These are phyloP conservation scores for Ambrosia artemisiifolia DNA, from an alignment of 129 eudicot species.

Conservation along the genomic window DNA sequence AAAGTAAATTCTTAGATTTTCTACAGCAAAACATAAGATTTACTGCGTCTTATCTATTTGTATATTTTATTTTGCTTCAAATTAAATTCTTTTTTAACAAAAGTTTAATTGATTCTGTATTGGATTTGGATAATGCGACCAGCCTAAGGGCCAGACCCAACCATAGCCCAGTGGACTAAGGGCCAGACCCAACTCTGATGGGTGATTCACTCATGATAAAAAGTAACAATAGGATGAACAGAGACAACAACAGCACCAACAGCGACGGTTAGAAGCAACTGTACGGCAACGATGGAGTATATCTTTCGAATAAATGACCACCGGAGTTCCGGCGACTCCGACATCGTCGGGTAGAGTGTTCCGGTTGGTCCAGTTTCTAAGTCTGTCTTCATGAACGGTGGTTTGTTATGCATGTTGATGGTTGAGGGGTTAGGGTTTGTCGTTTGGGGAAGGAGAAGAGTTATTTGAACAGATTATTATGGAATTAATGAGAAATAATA, in stretches of 20 bases:
- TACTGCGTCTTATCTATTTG: no score
- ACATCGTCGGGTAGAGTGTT: conserved; percentile 62
- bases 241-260: conserved; percentile 65
- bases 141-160: no score
- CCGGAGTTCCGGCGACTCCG: conserved; percentile 67
- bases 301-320: conserved; percentile 80
- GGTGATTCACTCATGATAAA: no score
- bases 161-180: no score
- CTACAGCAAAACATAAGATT: no score
- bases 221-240: conserved; percentile 40
- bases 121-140: no score
- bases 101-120: no score
- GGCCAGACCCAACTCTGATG: no score
- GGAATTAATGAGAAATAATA: neutral
- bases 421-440: conserved; percentile 8
- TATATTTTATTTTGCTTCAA: no score
- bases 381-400: conserved; percentile 46
- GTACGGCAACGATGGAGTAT: conserved; percentile 58
- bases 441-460: neutral
- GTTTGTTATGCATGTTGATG: conserved; percentile 45
- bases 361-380: conserved; percentile 43
- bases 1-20: no score
- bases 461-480: no score
- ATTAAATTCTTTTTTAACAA: no score
- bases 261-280: conserved; percentile 68